phyloP scores from a whole-genome alignment of 1,139 yeast genomes.

The Wickerhamiella pararugosa region DNA sequence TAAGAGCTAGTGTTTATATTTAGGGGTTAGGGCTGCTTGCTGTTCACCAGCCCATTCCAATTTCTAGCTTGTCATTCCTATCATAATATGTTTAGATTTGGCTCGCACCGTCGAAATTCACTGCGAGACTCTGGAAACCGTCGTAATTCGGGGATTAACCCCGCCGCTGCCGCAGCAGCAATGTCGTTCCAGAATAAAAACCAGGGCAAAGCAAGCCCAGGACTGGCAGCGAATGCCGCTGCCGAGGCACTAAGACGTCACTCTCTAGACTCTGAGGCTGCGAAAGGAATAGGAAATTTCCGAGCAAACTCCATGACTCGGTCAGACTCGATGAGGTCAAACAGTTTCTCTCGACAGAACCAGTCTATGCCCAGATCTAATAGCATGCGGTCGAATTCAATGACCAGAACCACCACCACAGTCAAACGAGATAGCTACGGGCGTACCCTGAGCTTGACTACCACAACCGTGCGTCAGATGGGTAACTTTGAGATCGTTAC shows the following conservation, averaged over 20 bases:
- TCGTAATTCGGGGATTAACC: conserved; percentile 12
- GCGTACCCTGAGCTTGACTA: conserved; percentile 26
- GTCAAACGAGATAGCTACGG: conserved; percentile 19
- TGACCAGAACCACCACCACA: conserved; percentile 13
- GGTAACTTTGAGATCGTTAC: conserved; percentile 26
- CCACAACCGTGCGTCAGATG: conserved; percentile 25
- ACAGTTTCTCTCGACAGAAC: conserved; percentile 11
- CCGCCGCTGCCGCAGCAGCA: conserved; percentile 6
- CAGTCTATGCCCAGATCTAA: conserved; percentile 11
- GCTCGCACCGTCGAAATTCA: conserved; percentile 9
- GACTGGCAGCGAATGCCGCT: conserved; percentile 22
- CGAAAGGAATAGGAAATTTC: conserved; percentile 16
- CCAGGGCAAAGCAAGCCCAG: neutral
- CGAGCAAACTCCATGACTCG: conserved; percentile 9
- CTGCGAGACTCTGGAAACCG: conserved; percentile 4
- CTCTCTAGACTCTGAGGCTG: conserved; percentile 21
- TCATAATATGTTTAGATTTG: conserved; percentile 11
- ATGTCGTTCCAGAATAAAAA: conserved; percentile 3
- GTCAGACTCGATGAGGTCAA: conserved; percentile 8
- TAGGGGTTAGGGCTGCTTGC: too few relatives aligned
- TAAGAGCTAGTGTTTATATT: too few relatives aligned
- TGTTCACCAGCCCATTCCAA: too few relatives aligned
- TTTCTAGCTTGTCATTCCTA: too few relatives aligned
- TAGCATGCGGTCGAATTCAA: conserved; percentile 12
- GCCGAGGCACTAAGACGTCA: conserved; percentile 26